Evolutionary conservation across 345 rosid genomes (phyloP), one percentile per base, ranked within the genome.

Genomic region (Syzygium aqueum): DNA sequence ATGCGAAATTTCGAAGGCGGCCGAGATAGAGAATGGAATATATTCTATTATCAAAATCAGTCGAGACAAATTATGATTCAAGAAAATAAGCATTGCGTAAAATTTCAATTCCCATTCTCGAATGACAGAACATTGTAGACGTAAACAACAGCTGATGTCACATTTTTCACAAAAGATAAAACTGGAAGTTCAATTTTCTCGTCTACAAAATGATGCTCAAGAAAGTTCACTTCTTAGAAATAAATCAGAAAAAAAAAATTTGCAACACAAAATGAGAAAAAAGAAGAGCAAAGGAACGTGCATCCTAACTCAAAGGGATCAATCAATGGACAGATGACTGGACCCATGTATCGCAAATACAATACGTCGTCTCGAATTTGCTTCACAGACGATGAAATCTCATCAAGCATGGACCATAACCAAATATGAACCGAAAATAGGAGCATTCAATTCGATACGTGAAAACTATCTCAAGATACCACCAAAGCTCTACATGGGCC

Each of bases 1-100:
- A n/a, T 61, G 73, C 19, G 11, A 13, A 61, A 6, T 61, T 61
- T n/a, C 0, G 0, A 7, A 61, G 33, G 0, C 19, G 0, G 2
- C 13, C n/a, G 33, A 61, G 33, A 27, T n/a, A 61, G 19, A 3
- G 19, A 61, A 27, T n/a, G 33, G 33, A 61, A 61, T n/a, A n/a
- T 30, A 61, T n/a, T n/a, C 33, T n/a, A 14, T 61, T 3, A n/a
- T 13, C 73, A n/a, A 13, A 2, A n/a, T 33, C 0, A 30, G 3
- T 61, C 2, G 2, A 14, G 2, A 67, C 13, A 17, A 33, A 67
- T 33, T 33, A 8, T 19, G 9, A 8, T 17, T 30, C 43, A 33
- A 30, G 78, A 67, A 30, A 67, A 33, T 19, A 16, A 30, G 33
- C 22, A 8, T 57, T 0, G 13, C 5, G 13, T 0, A 67, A 30